These are phyloP conservation scores for Tylopilus balloui DNA, from an alignment of 768 basidiomycete species.

Conservation along the genomic window DNA sequence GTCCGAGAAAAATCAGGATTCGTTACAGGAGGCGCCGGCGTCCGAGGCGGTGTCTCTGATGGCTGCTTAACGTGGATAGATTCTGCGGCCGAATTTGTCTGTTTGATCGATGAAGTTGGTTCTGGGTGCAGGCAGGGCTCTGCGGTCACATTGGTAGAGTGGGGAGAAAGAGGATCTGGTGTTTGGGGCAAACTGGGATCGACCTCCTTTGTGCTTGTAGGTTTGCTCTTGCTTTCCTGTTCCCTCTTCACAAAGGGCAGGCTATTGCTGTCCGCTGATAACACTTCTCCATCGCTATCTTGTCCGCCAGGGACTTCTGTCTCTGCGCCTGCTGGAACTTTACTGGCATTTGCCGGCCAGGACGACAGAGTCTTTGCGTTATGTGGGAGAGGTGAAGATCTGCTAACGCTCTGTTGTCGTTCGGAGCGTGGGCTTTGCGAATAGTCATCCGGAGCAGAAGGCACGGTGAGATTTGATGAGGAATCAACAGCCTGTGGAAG, in stretches of 20 bases:
- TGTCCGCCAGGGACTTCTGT: background rate
- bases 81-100: conserved; percentile 6
- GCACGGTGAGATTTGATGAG: background rate
- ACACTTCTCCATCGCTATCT: background rate
- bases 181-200: conserved; percentile 33
- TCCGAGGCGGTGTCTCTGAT: conserved; percentile 20
- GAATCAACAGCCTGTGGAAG: conserved; percentile 3
- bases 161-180: conserved; percentile 57
- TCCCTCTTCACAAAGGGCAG: background rate
- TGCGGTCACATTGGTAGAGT: conserved; percentile 43
- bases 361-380: conserved; percentile 17
- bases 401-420: conserved; percentile 33
- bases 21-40: conserved; percentile 9
- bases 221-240: conserved; percentile 33
- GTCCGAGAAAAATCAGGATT: conserved; percentile 18
- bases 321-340: conserved; percentile 10
- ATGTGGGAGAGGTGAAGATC: conserved; percentile 10
- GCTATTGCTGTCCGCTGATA: background rate
- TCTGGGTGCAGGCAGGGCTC: conserved; percentile 32
- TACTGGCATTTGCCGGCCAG: conserved; percentile 20
- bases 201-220: conserved; percentile 16
- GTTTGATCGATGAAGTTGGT: conserved; percentile 15
- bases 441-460: background rate
- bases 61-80: conserved; percentile 12
- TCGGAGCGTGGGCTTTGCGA: conserved; percentile 32